Conservation (phyloP, 2,329 filamentous ascomycete species). For the Fusarium piperis region DNA sequence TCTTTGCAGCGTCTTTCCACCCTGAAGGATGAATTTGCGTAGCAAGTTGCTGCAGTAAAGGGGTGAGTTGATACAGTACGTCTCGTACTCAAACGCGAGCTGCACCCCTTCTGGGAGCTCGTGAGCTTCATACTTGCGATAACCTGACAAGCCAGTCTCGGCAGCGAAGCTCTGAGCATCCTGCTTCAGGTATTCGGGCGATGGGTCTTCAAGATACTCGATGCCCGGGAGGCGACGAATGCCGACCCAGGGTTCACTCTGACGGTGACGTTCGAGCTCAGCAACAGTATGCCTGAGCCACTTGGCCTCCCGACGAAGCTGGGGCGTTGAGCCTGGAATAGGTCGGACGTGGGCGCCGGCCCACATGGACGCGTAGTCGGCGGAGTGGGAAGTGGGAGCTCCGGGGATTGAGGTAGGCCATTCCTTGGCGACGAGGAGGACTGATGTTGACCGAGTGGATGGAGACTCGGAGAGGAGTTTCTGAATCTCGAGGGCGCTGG, state of each 20-base stretch:
- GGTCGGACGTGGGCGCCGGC: constrained; percentile 66
- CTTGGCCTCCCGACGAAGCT: constrained; percentile 44
- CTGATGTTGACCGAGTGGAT: not conserved
- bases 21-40: constrained; percentile 45
- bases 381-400: constrained; percentile 41
- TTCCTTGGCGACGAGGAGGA: constrained; percentile 46
- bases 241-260: constrained; percentile 49
- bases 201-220: constrained; percentile 61
- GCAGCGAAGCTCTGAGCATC: constrained; percentile 37
- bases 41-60: constrained; percentile 57
- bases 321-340: constrained; percentile 52
- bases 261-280: constrained; percentile 37
- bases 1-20: constrained; percentile 42
- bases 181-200: constrained; percentile 49
- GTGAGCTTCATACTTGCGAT: constrained; percentile 39
- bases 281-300: constrained; percentile 45
- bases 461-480: constrained; percentile 14
- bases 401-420: constrained; percentile 49
- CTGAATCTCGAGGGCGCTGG: constrained; percentile 58
- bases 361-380: constrained; percentile 66
- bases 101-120: constrained; percentile 55
- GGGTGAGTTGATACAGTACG: constrained; percentile 65
- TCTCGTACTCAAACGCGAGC: constrained; percentile 62
- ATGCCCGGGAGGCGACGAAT: constrained; percentile 60
- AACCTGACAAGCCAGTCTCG: constrained; percentile 44